Percentiles rank a stretch among this genome's conserved stretches.
Evolutionary conservation across 2,329 filamentous ascomycete species (phyloP).

Genomic region (Colletotrichum agaves): DNA sequence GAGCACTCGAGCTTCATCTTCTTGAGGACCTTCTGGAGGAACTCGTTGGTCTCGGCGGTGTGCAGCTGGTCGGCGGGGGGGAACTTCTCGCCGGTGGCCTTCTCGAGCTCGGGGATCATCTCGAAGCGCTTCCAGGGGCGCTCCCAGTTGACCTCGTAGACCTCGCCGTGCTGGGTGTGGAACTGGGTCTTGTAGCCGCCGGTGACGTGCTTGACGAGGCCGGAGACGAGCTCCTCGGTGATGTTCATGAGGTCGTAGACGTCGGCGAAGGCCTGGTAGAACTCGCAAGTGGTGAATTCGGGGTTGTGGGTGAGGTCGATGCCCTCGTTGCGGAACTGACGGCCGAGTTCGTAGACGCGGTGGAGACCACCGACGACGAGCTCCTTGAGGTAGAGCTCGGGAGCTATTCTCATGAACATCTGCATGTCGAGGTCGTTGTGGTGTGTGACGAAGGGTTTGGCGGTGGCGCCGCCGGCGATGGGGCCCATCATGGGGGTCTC

Average conservation of each 20-base stretch:
- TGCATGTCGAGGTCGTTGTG: slow-evolving; percentile 97
- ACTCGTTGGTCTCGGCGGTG: slow-evolving; percentile 87
- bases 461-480: slow-evolving; percentile 94
- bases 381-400: slow-evolving; percentile 97
- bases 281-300: slow-evolving; percentile 97
- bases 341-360: slow-evolving; percentile 94
- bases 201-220: slow-evolving; percentile 88
- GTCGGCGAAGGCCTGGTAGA: slow-evolving; percentile 94
- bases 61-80: slow-evolving; percentile 89
- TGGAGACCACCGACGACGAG: slow-evolving; percentile 92
- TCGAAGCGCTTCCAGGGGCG: slow-evolving; percentile 92
- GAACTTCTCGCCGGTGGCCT: slow-evolving; percentile 92
- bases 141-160: slow-evolving; percentile 95
- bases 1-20: slow-evolving; percentile 92
- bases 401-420: slow-evolving; percentile 85
- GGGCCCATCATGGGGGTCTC: slow-evolving; percentile 98
- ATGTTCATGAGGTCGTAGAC: slow-evolving; percentile 89
- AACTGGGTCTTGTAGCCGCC: slow-evolving; percentile 88
- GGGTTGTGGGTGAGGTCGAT: slow-evolving; percentile 96
- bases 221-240: slow-evolving; percentile 93
- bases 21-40: slow-evolving; percentile 84
- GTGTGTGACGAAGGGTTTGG: slow-evolving; percentile 92
- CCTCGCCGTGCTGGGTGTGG: slow-evolving; percentile 86
- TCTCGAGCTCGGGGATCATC: slow-evolving; percentile 95
- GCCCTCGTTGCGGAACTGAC: slow-evolving; percentile 94